These are phyloP conservation scores for Trichoderma sp. DNA, from an alignment of 2,329 filamentous ascomycete genomes.

Conservation along the genomic window DNA sequence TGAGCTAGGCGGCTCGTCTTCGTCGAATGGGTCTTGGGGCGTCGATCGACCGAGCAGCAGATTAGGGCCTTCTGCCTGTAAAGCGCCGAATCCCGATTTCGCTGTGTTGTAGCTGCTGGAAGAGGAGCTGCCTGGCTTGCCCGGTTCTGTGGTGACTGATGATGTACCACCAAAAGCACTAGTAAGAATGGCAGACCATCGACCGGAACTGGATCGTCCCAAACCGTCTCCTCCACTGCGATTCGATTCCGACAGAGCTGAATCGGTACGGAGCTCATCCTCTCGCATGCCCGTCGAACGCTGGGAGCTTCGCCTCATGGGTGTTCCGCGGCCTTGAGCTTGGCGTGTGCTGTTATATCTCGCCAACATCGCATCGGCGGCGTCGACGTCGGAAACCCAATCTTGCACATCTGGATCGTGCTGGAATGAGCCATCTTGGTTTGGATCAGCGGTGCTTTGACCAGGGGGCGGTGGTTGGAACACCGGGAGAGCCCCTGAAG, in stretches of 20 bases:
- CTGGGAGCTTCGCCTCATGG: conserved; percentile 42
- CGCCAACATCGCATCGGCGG: conserved; percentile 54
- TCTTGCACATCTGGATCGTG: conserved; percentile 57
- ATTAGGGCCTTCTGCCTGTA: conserved; percentile 56
- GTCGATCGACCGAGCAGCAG: conserved; percentile 43
- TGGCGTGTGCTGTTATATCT: conserved; percentile 42
- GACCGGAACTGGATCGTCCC: conserved; percentile 40
- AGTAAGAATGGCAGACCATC: conserved; percentile 39
- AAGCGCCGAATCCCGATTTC: conserved; percentile 51
- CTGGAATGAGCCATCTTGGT: conserved; percentile 42
- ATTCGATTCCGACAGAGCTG: conserved; percentile 58
- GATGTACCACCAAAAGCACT: conserved; percentile 36
- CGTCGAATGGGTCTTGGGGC: conserved; percentile 32
- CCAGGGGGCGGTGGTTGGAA: conserved; percentile 36
- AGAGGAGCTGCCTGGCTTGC: conserved; percentile 45
- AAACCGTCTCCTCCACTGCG: conserved; percentile 48
- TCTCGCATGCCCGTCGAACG: conserved; percentile 42
- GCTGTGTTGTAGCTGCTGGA: conserved; percentile 56
- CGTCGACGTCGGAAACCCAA: conserved; percentile 60
- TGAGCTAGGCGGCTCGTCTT: conserved; percentile 50
- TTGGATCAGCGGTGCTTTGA: conserved; percentile 43
- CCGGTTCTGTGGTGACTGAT: conserved; percentile 33
- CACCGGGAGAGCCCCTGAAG: conserved; percentile 27
- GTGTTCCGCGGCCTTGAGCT: conserved; percentile 41
- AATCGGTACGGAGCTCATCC: conserved; percentile 56